Conservation (phyloP, 371 early-diverging fungal genomes). For the Mortierella sp. region DNA sequence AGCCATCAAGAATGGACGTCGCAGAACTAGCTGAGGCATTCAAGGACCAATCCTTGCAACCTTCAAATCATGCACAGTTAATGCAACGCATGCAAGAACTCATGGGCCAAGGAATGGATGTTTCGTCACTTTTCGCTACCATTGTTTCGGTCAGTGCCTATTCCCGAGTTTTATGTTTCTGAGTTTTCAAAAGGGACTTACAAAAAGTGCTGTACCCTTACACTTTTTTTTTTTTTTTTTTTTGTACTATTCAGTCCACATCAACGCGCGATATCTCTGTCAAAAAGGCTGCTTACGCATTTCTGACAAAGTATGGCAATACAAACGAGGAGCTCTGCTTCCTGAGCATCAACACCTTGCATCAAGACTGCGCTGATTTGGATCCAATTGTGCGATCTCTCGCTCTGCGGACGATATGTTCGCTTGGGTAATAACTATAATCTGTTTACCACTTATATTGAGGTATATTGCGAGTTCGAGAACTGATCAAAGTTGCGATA, state of each 20-base stretch:
- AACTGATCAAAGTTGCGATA: neutral
- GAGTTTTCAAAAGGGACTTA: neutral
- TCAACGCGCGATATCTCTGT: conserved; percentile 47
- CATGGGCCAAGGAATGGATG: conserved; percentile 53
- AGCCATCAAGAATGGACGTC: conserved; percentile 30
- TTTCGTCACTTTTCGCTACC: conserved; percentile 39
- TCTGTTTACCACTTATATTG: neutral
- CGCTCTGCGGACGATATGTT: conserved; percentile 41
- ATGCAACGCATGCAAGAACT: conserved; percentile 52
- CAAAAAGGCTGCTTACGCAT: conserved; percentile 41
- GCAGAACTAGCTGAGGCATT: conserved; percentile 49
- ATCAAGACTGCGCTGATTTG: conserved; percentile 43
- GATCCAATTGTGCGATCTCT: conserved; percentile 46
- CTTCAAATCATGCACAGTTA: conserved; percentile 29
- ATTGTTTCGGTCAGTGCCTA: conserved; percentile 39
- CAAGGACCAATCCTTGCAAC: conserved; percentile 27
- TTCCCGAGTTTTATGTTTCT: neutral
- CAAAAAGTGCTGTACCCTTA: no score
- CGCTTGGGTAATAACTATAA: conserved; percentile 28
- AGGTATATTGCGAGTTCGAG: neutral
- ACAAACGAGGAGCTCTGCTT: conserved; percentile 44
- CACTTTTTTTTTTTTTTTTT: neutral
- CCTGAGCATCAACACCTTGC: conserved; percentile 47
- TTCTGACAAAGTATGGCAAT: conserved; percentile 29
- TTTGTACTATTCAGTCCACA: conserved; percentile 19